Conservation (phyloP, 257 asterid species). For the Jacaranda copaia region DNA sequence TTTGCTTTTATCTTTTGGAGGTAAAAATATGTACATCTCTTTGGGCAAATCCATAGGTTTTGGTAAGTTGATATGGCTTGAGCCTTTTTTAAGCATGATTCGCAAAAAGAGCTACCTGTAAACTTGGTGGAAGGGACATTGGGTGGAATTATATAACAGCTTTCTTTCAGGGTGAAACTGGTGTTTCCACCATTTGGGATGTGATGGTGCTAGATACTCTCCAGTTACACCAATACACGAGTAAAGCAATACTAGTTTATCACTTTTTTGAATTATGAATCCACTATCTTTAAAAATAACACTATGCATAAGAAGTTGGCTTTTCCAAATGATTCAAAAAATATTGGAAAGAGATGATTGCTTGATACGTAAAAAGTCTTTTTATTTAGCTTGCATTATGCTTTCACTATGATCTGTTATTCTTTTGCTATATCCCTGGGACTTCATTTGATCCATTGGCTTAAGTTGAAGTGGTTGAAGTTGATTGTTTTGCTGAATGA, state of each 20-base stretch:
- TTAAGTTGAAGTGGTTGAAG: neutral
- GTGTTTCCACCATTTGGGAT: slow-evolving; percentile 28
- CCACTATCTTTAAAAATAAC: neutral
- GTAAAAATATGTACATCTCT: slow-evolving; percentile 3
- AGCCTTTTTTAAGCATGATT: slow-evolving; percentile 5
- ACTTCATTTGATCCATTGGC: slow-evolving; percentile 12
- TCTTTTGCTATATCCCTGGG: neutral
- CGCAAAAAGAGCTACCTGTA: neutral
- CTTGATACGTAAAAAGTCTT: slow-evolving; percentile 1
- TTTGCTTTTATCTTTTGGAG: slow-evolving; percentile 10
- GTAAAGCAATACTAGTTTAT: neutral
- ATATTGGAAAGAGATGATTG: neutral
- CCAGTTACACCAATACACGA: neutral
- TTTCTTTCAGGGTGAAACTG: slow-evolving; percentile 14
- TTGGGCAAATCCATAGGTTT: neutral
- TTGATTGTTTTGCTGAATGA: slow-evolving; percentile 11
- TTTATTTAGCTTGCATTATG: slow-evolving; percentile 2
- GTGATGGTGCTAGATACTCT: slow-evolving; percentile 22
- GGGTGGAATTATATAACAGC: neutral
- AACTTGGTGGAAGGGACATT: slow-evolving; percentile 1
- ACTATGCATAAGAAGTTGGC: slow-evolving; percentile 9
- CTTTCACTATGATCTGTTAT: neutral
- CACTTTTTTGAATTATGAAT: neutral
- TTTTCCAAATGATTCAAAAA: slow-evolving; percentile 13
- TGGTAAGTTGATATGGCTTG: slow-evolving; percentile 23